A percentile compares a stretch with the other conserved stretches of the same genome.
Evolutionary conservation across 257 asterid species (phyloP).

Genomic region (Fraxinus excelsior): DNA sequence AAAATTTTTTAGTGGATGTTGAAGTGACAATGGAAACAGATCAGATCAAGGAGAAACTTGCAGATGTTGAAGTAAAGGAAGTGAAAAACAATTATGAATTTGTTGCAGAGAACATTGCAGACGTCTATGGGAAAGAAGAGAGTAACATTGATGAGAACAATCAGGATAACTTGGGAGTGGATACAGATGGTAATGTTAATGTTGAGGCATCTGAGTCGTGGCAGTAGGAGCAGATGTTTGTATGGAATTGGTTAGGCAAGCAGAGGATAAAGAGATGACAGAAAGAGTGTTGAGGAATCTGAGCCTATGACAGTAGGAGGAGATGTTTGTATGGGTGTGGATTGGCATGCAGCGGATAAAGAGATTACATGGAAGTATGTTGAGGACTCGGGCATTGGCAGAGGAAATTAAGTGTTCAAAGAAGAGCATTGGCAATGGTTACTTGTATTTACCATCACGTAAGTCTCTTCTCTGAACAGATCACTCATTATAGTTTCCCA

Average conservation of each 20-base stretch:
- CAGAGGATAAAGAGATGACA: constrained; percentile 3
- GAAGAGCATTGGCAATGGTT: constrained; percentile 11
- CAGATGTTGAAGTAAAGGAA: background rate
- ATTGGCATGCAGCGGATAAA: constrained; percentile 15
- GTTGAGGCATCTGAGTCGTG: constrained; percentile 12
- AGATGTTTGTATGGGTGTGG: constrained; percentile 20
- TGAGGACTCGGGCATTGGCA: constrained; percentile 12
- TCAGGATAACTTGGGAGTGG: background rate
- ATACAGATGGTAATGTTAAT: constrained; percentile 12
- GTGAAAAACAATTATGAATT: constrained; percentile 13
- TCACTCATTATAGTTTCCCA: constrained; percentile 10
- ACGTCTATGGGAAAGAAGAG: constrained; percentile 11
- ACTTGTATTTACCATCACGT: constrained; percentile 11
- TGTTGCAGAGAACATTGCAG: background rate
- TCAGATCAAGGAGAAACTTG: background rate
- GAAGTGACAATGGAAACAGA: constrained; percentile 14
- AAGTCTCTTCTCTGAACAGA: background rate
- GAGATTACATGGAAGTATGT: constrained; percentile 9
- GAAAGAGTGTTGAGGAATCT: constrained; percentile 14
- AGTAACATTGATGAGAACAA: constrained; percentile 8
- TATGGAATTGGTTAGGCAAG: constrained; percentile 16
- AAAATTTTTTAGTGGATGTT: background rate
- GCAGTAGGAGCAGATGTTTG: constrained; percentile 21
- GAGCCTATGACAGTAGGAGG: constrained; percentile 11
- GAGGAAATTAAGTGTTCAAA: constrained; percentile 12